phyloP scores from a whole-genome alignment of 208 protist genomes.

The Leishmania mexicana region DNA sequence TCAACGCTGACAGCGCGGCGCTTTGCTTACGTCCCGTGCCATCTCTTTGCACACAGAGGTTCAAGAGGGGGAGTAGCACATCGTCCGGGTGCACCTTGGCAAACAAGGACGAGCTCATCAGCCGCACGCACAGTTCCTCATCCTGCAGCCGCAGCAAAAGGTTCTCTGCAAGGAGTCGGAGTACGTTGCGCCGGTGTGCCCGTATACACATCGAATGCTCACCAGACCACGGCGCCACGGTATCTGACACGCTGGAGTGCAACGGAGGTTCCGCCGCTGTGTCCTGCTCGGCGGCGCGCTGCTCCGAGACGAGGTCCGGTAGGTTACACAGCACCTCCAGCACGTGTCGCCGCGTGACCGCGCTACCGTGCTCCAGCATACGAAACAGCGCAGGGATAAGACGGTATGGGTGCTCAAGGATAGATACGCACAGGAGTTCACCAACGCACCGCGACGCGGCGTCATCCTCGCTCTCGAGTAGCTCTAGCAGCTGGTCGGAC shows the following conservation, averaged over 20 bases:
- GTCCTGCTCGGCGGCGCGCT: background rate
- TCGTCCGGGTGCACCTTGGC: slow-evolving; percentile 78
- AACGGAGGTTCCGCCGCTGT: background rate
- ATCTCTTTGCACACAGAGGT: slow-evolving; percentile 56
- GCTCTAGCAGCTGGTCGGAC: slow-evolving; percentile 76
- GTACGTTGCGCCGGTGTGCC: slow-evolving; percentile 50
- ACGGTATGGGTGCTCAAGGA: slow-evolving; percentile 60
- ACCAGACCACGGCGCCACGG: background rate
- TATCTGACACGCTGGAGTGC: background rate
- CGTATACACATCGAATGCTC: background rate
- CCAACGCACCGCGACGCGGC: slow-evolving; percentile 68
- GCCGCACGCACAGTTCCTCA: slow-evolving; percentile 71
- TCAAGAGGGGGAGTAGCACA: slow-evolving; percentile 68
- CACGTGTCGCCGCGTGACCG: slow-evolving; percentile 58
- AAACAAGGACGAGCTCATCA: slow-evolving; percentile 74
- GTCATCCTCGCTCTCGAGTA: slow-evolving; percentile 68
- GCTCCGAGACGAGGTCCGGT: slow-evolving; percentile 34
- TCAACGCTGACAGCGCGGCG: slow-evolving; percentile 46
- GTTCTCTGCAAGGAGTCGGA: slow-evolving; percentile 73
- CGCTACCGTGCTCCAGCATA: slow-evolving; percentile 58
- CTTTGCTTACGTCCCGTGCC: slow-evolving; percentile 52
- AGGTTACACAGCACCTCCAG: slow-evolving; percentile 75
- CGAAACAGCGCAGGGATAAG: slow-evolving; percentile 80
- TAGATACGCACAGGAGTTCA: slow-evolving; percentile 61
- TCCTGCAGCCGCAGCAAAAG: slow-evolving; percentile 76